These are phyloP conservation scores for Syzygium grande DNA, from an alignment of 345 rosid species.

Conservation along the genomic window DNA sequence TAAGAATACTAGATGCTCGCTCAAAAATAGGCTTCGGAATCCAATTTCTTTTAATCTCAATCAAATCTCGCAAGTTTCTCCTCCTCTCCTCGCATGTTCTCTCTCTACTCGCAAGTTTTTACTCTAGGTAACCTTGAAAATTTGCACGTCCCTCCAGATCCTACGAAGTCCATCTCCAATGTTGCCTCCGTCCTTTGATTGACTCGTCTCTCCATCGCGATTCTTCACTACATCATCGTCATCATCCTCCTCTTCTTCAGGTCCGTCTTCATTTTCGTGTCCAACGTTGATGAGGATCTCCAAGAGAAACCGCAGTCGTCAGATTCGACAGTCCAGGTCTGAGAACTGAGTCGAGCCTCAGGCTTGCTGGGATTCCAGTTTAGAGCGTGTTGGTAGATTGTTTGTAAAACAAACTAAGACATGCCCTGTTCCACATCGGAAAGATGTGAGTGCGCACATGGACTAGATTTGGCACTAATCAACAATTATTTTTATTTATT, in stretches of 20 bases:
- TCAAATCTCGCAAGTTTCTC: no score
- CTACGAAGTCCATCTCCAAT: neutral
- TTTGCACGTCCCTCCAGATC: neutral
- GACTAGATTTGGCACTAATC: no score
- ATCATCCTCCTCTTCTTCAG: neutral
- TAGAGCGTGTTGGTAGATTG: no score
- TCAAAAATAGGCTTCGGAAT: no score
- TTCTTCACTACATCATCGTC: neutral
- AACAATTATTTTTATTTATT: no score
- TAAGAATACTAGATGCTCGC: no score
- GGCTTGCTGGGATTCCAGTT: neutral
- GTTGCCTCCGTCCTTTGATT: neutral
- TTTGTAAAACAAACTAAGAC: no score
- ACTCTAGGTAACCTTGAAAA: constrained; percentile 3
- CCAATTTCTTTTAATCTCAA: no score
- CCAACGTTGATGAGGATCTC: neutral
- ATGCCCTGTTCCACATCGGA: no score
- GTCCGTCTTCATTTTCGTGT: neutral
- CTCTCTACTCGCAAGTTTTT: neutral
- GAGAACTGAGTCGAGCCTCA: neutral
- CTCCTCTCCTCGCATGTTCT: no score
- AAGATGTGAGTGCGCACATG: no score
- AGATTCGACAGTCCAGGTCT: neutral
- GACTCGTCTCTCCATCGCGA: neutral
- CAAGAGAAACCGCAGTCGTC: neutral